Conservation (phyloP, 108 stramenopile genomes). For the Skeletonema tropicum region DNA sequence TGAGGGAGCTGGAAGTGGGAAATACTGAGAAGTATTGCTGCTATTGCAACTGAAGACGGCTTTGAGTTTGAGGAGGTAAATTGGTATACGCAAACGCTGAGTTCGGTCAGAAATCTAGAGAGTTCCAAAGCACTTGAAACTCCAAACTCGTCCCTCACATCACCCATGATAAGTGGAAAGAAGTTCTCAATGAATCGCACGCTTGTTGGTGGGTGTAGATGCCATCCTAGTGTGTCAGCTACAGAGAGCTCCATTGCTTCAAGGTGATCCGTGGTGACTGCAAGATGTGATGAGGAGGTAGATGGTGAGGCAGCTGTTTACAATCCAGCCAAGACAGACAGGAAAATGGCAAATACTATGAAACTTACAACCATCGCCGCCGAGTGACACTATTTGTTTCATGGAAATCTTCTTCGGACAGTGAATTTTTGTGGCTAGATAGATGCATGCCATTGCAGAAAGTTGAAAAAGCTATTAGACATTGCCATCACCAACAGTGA, state of each 20-base stretch:
- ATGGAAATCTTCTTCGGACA: conserved; percentile 25
- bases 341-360: not conserved
- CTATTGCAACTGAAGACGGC: conserved; percentile 39
- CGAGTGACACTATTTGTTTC: conserved; percentile 26
- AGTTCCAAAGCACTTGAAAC: conserved; percentile 19
- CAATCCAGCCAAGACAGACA: not conserved
- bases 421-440: conserved; percentile 40
- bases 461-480: conserved; percentile 29
- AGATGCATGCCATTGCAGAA: conserved; percentile 31
- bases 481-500: not conserved
- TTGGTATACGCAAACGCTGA: conserved; percentile 34
- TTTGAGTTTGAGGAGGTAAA: conserved; percentile 16
- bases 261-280: conserved; percentile 20
- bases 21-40: conserved; percentile 26
- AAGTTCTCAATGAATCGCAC: conserved; percentile 34
- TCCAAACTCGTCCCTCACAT: conserved; percentile 1
- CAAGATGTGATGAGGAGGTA: not conserved
- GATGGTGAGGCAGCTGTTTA: not conserved
- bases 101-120: conserved; percentile 37
- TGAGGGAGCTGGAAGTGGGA: conserved; percentile 20
- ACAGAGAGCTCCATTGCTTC: conserved; percentile 33
- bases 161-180: conserved; percentile 21
- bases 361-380: conserved; percentile 11
- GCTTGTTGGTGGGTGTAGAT: conserved; percentile 33
- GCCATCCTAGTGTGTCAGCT: conserved; percentile 24